Conservation (phyloP, 75 land plant species). For the Cryptomeria japonica region DNA sequence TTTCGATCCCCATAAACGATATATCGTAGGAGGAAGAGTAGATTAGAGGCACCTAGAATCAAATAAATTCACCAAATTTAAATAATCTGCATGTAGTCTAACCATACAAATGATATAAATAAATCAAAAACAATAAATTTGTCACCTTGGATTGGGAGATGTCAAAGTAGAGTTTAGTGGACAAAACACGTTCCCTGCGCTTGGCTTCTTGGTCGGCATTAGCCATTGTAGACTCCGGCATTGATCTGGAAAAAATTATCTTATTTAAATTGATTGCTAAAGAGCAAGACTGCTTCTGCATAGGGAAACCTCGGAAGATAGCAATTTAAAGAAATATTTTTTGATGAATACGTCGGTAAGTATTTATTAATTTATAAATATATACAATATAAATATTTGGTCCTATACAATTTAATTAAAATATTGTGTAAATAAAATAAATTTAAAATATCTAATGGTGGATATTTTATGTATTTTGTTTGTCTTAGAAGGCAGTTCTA, state of each 20-base stretch:
- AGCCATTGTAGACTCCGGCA: neutral
- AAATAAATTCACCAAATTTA: neutral
- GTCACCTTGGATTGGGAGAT: slow-evolving; percentile 55
- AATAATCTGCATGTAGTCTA: neutral
- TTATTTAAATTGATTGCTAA: neutral
- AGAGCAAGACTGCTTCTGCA: neutral
- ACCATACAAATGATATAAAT: neutral
- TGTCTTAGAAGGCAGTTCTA: no score
- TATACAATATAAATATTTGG: no score
- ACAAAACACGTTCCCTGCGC: slow-evolving; percentile 55
- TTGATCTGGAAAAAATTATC: neutral
- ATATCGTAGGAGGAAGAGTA: slow-evolving; percentile 83
- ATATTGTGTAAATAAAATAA: no score
- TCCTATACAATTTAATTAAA: no score
- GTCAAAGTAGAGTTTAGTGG: slow-evolving; percentile 80
- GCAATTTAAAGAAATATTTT: no score
- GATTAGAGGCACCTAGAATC: slow-evolving; percentile 73
- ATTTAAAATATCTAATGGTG: no score
- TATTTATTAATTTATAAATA: no score
- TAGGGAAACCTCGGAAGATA: neutral
- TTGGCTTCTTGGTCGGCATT: slow-evolving; percentile 1
- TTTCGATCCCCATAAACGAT: slow-evolving; percentile 83
- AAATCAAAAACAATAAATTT: neutral
- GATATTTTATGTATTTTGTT: no score
- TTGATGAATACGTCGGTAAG: no score